These are phyloP conservation scores for Aspergillus caelatus DNA, from an alignment of 2,329 filamentous ascomycete species.

Conservation along the genomic window DNA sequence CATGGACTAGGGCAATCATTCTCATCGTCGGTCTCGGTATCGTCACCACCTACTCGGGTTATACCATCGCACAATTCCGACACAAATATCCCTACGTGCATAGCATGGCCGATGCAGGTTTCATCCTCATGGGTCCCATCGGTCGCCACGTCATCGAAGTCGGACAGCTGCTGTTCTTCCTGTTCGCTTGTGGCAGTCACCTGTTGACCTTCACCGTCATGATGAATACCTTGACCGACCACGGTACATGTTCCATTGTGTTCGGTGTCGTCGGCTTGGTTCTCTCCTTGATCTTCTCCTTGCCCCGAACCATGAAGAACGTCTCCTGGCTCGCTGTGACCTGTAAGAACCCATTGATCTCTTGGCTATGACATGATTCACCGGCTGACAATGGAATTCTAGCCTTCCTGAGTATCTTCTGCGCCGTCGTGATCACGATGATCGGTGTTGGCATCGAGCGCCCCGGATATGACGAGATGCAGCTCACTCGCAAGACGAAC, in stretches of 20 bases:
- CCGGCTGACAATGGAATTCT: conserved; percentile 21
- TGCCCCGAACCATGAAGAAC: conserved; percentile 65
- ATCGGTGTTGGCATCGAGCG: conserved; percentile 62
- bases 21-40: conserved; percentile 58
- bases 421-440: conserved; percentile 68
- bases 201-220: conserved; percentile 70
- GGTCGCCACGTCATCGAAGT: conserved; percentile 65
- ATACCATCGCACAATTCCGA: conserved; percentile 62
- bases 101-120: conserved; percentile 69
- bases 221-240: conserved; percentile 65
- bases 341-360: conserved; percentile 42
- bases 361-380: not conserved
- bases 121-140: conserved; percentile 61
- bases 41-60: conserved; percentile 61
- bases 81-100: conserved; percentile 60
- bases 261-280: conserved; percentile 62
- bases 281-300: conserved; percentile 60
- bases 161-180: conserved; percentile 65
- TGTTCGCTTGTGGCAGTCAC: conserved; percentile 73
- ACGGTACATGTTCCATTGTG: conserved; percentile 65
- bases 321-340: conserved; percentile 63
- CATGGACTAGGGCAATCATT: conserved; percentile 48
- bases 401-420: conserved; percentile 65
- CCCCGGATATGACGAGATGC: conserved; percentile 39
- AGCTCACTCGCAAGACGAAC: conserved; percentile 43